These are phyloP conservation scores for Sporothrix inflata DNA, from an alignment of 2,329 filamentous ascomycete species.

Conservation along the genomic window DNA sequence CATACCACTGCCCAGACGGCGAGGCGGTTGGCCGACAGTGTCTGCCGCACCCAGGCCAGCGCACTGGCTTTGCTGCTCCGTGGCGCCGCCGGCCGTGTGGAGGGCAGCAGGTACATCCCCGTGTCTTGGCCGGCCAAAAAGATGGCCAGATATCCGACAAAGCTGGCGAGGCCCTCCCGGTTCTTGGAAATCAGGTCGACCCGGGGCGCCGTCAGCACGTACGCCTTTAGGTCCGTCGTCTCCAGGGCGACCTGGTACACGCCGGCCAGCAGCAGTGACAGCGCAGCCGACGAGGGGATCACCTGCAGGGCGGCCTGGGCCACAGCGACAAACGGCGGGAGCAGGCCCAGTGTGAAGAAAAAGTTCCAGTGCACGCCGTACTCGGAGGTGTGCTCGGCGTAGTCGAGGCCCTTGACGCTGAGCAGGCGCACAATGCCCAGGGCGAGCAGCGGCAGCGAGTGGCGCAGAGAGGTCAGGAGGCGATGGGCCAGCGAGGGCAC, in stretches of 20 bases:
- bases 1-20: constrained; percentile 68
- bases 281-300: constrained; percentile 74
- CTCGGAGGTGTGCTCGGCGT: constrained; percentile 95
- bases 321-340: constrained; percentile 86
- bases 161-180: constrained; percentile 93
- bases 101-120: constrained; percentile 77
- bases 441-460: constrained; percentile 79
- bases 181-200: constrained; percentile 84
- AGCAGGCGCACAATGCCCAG: constrained; percentile 81
- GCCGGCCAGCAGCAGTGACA: constrained; percentile 70
- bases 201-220: constrained; percentile 80
- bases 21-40: constrained; percentile 53
- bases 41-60: background rate
- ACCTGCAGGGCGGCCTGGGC: constrained; percentile 73
- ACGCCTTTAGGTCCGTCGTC: constrained; percentile 76
- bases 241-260: constrained; percentile 77
- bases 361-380: constrained; percentile 99
- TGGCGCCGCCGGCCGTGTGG: constrained; percentile 47
- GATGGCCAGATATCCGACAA: constrained; percentile 90
- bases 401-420: constrained; percentile 91
- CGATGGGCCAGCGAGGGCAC: constrained; percentile 54
- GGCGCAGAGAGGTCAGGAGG: constrained; percentile 69
- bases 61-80: constrained; percentile 36
- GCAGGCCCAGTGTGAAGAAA: constrained; percentile 90
- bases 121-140: constrained; percentile 87